Conservation (phyloP, 257 asterid species). For the Mentha longifolia region DNA sequence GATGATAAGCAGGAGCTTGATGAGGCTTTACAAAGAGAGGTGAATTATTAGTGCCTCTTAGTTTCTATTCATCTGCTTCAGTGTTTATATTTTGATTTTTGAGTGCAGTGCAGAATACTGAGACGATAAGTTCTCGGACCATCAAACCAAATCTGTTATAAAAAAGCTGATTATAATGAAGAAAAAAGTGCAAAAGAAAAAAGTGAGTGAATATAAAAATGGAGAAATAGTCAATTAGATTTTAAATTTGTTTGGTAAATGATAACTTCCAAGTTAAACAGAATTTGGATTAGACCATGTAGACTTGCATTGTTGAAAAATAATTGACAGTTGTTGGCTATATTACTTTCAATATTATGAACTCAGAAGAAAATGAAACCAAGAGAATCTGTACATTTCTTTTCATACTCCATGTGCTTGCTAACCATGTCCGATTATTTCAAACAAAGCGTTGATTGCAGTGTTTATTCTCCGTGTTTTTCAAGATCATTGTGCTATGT, state of each 20-base stretch:
- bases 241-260: background rate
- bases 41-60: conserved; percentile 23
- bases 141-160: background rate
- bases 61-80: background rate
- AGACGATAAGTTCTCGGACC: background rate
- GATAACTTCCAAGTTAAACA: background rate
- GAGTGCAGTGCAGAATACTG: background rate
- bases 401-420: background rate
- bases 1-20: conserved; percentile 70
- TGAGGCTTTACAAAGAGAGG: conserved; percentile 66
- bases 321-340: background rate
- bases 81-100: background rate
- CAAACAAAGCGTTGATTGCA: background rate
- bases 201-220: background rate
- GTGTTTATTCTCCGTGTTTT: background rate
- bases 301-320: background rate
- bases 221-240: background rate
- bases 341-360: background rate
- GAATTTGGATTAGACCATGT: background rate
- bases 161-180: background rate
- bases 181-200: background rate
- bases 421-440: background rate
- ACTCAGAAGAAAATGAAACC: background rate
- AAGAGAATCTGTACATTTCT: background rate
- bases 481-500: background rate